A percentile compares a stretch with the other conserved stretches of the same genome.
phyloP scores from a whole-genome alignment of 192 early-diverging fungal species.

The Backusella luteola region DNA sequence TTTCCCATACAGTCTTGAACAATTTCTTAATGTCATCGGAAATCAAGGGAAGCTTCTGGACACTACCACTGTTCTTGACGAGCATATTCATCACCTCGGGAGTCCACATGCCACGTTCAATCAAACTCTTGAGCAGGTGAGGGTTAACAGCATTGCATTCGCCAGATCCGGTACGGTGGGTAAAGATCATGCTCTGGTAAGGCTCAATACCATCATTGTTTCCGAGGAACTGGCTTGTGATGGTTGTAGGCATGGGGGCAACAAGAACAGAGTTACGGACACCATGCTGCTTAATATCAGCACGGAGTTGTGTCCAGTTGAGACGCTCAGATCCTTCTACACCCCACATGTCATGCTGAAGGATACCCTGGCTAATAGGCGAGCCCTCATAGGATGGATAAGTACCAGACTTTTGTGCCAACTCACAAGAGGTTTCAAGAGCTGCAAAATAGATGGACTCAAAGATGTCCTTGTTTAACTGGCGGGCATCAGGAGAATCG shows the following conservation, averaged over 20 bases:
- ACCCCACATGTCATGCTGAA: slow-evolving; percentile 94
- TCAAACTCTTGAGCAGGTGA: slow-evolving; percentile 90
- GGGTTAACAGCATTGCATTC: slow-evolving; percentile 98
- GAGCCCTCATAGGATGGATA: slow-evolving; percentile 86
- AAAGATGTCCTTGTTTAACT: slow-evolving; percentile 87
- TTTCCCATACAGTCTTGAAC: slow-evolving; percentile 97
- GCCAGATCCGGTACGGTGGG: slow-evolving; percentile 84
- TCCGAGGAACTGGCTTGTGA: slow-evolving; percentile 91
- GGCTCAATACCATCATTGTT: slow-evolving; percentile 97
- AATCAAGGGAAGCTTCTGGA: slow-evolving; percentile 75
- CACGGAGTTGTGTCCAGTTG: slow-evolving; percentile 85
- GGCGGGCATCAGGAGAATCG: slow-evolving; percentile 79
- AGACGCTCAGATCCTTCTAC: slow-evolving; percentile 72
- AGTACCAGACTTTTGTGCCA: slow-evolving; percentile 72
- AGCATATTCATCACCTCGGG: slow-evolving; percentile 92
- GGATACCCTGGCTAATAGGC: slow-evolving; percentile 78
- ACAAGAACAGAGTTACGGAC: slow-evolving; percentile 91
- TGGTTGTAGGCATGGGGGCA: slow-evolving; percentile 96
- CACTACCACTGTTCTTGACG: slow-evolving; percentile 86
- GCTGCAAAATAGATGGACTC: slow-evolving; percentile 95
- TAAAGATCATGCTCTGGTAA: slow-evolving; percentile 92
- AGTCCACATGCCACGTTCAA: slow-evolving; percentile 87
- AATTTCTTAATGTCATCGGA: slow-evolving; percentile 80
- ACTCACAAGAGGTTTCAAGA: slow-evolving; percentile 86
- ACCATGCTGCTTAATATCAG: slow-evolving; percentile 73